These are phyloP conservation scores for Gossypium gossypioides DNA, from an alignment of 441 rosid genomes.

Conservation along the genomic window DNA sequence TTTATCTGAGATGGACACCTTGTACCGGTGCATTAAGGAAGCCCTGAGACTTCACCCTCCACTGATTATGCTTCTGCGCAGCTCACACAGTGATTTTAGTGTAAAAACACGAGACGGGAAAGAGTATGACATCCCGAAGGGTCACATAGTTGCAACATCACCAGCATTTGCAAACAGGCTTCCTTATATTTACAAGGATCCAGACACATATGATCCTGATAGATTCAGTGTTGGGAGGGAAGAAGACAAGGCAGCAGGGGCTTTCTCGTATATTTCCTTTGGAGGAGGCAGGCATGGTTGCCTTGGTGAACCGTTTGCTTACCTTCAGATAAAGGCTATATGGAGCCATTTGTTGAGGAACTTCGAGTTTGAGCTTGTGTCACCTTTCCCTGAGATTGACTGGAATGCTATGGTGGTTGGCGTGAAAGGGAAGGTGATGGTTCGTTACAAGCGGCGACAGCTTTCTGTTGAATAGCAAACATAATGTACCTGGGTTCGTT, in stretches of 20 bases:
- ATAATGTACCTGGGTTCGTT: not conserved
- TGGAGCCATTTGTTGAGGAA: slow-evolving; percentile 97
- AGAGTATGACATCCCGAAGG: slow-evolving; percentile 84
- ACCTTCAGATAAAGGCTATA: slow-evolving; percentile 95
- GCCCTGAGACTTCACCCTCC: slow-evolving; percentile 98
- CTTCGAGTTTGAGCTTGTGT: slow-evolving; percentile 73
- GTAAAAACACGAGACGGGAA: slow-evolving; percentile 75
- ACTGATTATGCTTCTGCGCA: slow-evolving; percentile 77
- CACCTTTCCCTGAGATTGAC: slow-evolving; percentile 93
- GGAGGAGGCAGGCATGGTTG: slow-evolving; percentile 99
- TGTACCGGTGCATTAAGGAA: slow-evolving; percentile 89
- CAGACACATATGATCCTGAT: slow-evolving; percentile 78
- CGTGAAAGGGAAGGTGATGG: slow-evolving; percentile 95
- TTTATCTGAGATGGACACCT: slow-evolving; percentile 83
- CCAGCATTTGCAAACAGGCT: slow-evolving; percentile 97
- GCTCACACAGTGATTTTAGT: slow-evolving; percentile 74
- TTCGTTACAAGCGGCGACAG: slow-evolving; percentile 67
- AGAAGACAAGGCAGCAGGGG: slow-evolving; percentile 85
- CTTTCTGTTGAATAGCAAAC: slow-evolving; percentile 32
- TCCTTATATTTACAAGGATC: slow-evolving; percentile 65
- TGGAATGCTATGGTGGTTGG: slow-evolving; percentile 99
- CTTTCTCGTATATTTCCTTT: slow-evolving; percentile 79
- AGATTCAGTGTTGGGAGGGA: slow-evolving; percentile 81
- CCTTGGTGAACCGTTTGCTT: slow-evolving; percentile 96
- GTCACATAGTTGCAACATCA: slow-evolving; percentile 88